Base-by-base conservation (phyloP, 208 protist species). In the Jaenimonas drosophilae region DNA sequence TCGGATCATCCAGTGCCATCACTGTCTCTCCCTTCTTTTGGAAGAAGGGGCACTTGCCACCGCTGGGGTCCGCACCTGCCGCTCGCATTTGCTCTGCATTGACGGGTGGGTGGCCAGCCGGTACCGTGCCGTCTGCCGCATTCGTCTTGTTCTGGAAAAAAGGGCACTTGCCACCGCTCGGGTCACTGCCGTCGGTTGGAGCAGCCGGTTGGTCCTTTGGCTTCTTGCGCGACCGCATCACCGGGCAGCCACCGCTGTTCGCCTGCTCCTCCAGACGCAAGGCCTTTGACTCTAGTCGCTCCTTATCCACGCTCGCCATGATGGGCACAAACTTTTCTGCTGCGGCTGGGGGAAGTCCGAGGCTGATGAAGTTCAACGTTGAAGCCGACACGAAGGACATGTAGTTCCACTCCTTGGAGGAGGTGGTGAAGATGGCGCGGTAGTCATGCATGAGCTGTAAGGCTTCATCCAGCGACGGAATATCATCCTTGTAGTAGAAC, bases 21-120 rank as follows among this genome's bases (percentile, higher is more conserved):
- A 6, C 7, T 20, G 2, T 34, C 3, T n/a, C 6, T 5, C 14
- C 6, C 26, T 25, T 30, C 16, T 26, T 33, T 27, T 59, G 32
- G 14, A 79, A 60, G 41, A 74, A 79, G 4, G 70, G 70, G 24
- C 70, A 79, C 50, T 70, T 66, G 14, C 70, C 70, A 14, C 58
- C 50, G 41, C 65, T 70, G 0, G 64, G 70, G 33, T 70, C 70
- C n/a, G 33, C 59, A 4, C 30, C 24, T 2, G 25, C 1, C 0
- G n/a, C 1, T 21, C 42, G 12, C 31, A 52, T 9, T 19, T 38
- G 19, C 6, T 63, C 44, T 4, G 45, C 28, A 0, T 48, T 43
- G 2, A 59, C 38, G 3, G 44, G 12, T 11, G 50, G 31, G 28
- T 64, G 44, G 0, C 31, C 46, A 41, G 46, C 27, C 4, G 30